Base-by-base conservation (phyloP, 352 stramenopile species). In the Achlya hypogyna region DNA sequence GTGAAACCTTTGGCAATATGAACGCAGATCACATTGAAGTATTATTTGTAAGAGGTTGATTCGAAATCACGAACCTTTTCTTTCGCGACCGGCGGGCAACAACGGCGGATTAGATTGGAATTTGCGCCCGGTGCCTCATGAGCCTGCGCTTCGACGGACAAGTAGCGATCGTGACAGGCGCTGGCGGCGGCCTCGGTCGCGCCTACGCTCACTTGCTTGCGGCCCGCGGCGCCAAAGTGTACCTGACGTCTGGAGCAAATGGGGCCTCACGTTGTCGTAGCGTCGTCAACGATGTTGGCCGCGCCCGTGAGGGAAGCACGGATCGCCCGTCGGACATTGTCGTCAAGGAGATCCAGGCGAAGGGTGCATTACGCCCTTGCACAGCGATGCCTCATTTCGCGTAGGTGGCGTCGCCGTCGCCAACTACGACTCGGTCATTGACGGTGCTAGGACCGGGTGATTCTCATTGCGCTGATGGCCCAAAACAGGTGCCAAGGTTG, bases 371-470 rank as follows among this genome's bases (percentile, higher is more conserved):
- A 45, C 63, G 51, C 25, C 22, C 42, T 18, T 51, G 20, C 27
- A 0, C 20, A 9, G 29, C 4, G 18, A 32, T 62, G 27, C 45
- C 12, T 22, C 14, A 34, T n/a, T 62, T 59, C 22, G 20, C 47
- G 49, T 52, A 76, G 82, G 82, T 34, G 85, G 81, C 45, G 79
- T 84, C 14, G 85, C 85, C 9, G 77, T 89, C 10, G 80, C 81
- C 62, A 87, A 92, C 75, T 94, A 94, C 74, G 74, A 94, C 74
- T 91, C 80, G 42, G 85, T 92, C 65, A 82, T 28, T n/a, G 81
- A 91, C n/a, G 84, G 60, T 67, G 43, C 18, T 16, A 2, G 5
- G 4, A 3, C 25, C 22, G 12, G 18, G 10, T 28, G 1, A 40
- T 22, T 16, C 16, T 59, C 29, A 29, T 59, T 22, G 22, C 12